Evolutionary conservation across 148 eudicot species (phyloP).

Genomic region (Euryodendron excelsum): DNA sequence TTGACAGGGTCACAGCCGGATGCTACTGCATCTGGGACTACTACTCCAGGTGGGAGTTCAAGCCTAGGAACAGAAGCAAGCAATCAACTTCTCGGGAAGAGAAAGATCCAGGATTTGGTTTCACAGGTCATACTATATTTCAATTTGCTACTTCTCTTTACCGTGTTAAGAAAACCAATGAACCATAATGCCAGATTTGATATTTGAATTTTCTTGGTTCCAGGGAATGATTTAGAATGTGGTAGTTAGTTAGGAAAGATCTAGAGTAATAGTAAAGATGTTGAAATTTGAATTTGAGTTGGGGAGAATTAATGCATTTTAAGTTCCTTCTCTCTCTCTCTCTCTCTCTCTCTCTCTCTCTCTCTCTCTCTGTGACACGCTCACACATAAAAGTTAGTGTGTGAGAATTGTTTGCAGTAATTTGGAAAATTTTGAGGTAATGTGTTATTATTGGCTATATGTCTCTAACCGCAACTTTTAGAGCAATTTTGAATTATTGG

Average conservation of each 20-base stretch:
- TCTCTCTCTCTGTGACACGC: too few relatives aligned
- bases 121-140: constrained; percentile 58
- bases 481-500: neutral
- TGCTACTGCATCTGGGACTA: constrained; percentile 83
- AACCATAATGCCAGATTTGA: neutral
- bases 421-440: neutral
- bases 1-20: constrained; percentile 95
- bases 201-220: neutral
- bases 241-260: neutral
- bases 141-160: neutral
- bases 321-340: too few relatives aligned
- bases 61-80: constrained; percentile 95
- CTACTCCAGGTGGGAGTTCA: constrained; percentile 90
- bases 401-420: neutral
- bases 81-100: constrained; percentile 86
- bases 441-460: neutral
- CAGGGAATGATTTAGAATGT: neutral
- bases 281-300: neutral
- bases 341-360: too few relatives aligned
- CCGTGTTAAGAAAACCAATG: neutral
- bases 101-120: constrained; percentile 90
- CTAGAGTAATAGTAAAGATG: neutral
- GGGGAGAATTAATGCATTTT: neutral
- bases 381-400: neutral
- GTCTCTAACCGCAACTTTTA: neutral